Percentiles rank a stretch among this genome's conserved stretches.
Conservation (phyloP, 2,329 filamentous ascomycete species). For the Dothistroma septosporum region DNA sequence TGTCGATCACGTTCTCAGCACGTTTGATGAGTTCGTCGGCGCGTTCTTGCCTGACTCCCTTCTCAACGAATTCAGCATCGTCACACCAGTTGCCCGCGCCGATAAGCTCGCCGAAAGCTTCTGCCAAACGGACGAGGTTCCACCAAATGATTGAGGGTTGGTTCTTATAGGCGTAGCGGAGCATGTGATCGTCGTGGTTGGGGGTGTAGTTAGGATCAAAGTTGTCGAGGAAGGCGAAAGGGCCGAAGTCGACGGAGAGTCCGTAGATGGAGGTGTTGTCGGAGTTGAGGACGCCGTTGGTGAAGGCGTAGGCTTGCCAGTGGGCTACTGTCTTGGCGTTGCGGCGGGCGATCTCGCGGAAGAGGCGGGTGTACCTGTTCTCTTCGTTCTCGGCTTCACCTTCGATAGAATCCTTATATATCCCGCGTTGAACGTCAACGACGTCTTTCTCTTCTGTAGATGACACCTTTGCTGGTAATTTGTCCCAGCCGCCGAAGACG, state of each 20-base stretch:
- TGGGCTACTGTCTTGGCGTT: slow-evolving; percentile 85
- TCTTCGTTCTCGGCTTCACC: slow-evolving; percentile 63
- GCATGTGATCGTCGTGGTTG: slow-evolving; percentile 86
- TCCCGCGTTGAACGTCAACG: slow-evolving; percentile 37
- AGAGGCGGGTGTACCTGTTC: slow-evolving; percentile 83
- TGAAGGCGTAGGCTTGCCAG: slow-evolving; percentile 99
- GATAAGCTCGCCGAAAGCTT: slow-evolving; percentile 81
- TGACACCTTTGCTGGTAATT: slow-evolving; percentile 60
- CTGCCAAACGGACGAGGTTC: slow-evolving; percentile 89
- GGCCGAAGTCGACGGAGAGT: slow-evolving; percentile 88
- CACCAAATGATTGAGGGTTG: slow-evolving; percentile 98
- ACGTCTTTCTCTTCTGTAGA: slow-evolving; percentile 48
- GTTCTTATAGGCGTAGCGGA: slow-evolving; percentile 88
- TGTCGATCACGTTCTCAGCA: slow-evolving; percentile 78
- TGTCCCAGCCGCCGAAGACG: slow-evolving; percentile 82
- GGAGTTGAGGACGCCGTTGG: slow-evolving; percentile 96
- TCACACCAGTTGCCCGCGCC: slow-evolving; percentile 73
- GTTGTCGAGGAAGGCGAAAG: slow-evolving; percentile 95
- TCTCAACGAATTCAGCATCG: slow-evolving; percentile 62
- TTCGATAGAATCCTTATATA: slow-evolving; percentile 55
- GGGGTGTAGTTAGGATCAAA: slow-evolving; percentile 94
- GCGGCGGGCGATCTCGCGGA: slow-evolving; percentile 77
- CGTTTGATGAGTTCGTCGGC: slow-evolving; percentile 67
- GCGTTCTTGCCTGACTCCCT: slow-evolving; percentile 68
- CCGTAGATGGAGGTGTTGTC: slow-evolving; percentile 93